Evolutionary conservation across 805 yeast genomes (phyloP).

Genomic region (Wickerhamomyces sydowiorum): DNA sequence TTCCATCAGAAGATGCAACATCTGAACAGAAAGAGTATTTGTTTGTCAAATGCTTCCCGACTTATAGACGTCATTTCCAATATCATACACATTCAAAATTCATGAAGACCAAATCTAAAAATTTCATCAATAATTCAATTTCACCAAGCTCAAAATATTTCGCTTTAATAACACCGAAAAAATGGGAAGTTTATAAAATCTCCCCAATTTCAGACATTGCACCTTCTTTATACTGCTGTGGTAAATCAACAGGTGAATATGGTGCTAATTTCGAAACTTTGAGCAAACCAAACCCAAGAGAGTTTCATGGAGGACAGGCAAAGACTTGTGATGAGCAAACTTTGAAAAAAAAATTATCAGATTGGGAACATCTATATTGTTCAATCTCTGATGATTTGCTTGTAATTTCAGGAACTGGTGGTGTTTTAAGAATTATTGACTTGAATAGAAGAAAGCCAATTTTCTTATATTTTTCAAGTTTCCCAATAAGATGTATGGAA

Average conservation of each 20-base stretch:
- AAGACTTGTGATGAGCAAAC: conserved; percentile 9
- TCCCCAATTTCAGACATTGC: conserved; percentile 37
- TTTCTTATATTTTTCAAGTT: conserved; percentile 62
- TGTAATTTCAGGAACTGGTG: conserved; percentile 66
- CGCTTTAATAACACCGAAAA: conserved; percentile 58
- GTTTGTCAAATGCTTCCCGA: conserved; percentile 79
- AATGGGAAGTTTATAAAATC: conserved; percentile 70
- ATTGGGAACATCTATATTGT: conserved; percentile 60
- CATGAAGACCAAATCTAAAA: conserved; percentile 39
- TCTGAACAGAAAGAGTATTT: conserved; percentile 50
- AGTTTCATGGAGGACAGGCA: conserved; percentile 11
- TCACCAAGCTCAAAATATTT: conserved; percentile 61
- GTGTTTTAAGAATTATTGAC: conserved; percentile 63
- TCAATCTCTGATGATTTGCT: conserved; percentile 50
- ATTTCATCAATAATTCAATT: conserved; percentile 50
- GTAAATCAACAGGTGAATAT: conserved; percentile 62
- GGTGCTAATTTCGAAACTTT: conserved; percentile 45
- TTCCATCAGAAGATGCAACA: conserved; percentile 15
- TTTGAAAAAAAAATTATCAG: conserved; percentile 26
- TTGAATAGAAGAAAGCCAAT: conserved; percentile 55
- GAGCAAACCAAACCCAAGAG: conserved; percentile 16
- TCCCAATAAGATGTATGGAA: conserved; percentile 76
- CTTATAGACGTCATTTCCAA: conserved; percentile 57
- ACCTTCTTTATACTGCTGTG: conserved; percentile 62
- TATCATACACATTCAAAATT: conserved; percentile 48